These are phyloP conservation scores for Globisporangium solare DNA, from an alignment of 352 stramenopile genomes.

Conservation along the genomic window DNA sequence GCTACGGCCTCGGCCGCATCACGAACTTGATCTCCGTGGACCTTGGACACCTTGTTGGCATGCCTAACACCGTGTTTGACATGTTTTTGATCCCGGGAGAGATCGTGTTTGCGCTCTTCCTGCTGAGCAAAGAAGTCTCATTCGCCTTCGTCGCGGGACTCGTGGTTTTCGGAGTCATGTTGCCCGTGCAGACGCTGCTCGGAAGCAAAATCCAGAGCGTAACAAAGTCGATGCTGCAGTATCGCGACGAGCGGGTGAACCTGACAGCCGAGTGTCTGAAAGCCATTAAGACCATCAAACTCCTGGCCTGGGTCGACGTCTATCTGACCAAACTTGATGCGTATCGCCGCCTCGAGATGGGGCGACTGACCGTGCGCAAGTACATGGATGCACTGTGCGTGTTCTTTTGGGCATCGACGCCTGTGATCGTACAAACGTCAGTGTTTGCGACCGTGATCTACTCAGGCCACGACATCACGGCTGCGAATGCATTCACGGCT, in stretches of 20 bases:
- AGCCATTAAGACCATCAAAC: constrained; percentile 75
- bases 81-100: constrained; percentile 73
- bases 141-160: constrained; percentile 83
- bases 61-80: constrained; percentile 74
- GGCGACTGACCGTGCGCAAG: constrained; percentile 69
- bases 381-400: constrained; percentile 88
- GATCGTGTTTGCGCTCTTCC: constrained; percentile 65
- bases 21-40: constrained; percentile 81
- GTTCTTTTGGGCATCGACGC: constrained; percentile 89
- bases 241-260: constrained; percentile 78
- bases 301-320: constrained; percentile 57
- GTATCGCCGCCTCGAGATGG: constrained; percentile 61
- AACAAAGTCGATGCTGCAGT: constrained; percentile 65
- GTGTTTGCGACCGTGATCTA: constrained; percentile 81
- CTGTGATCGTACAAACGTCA: constrained; percentile 80
- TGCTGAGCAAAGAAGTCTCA: constrained; percentile 75
- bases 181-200: constrained; percentile 80
- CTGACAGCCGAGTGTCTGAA: constrained; percentile 62
- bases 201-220: constrained; percentile 73
- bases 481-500: constrained; percentile 78
- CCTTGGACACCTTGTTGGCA: constrained; percentile 60
- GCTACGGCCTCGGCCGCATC: constrained; percentile 54
- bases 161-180: constrained; percentile 69
- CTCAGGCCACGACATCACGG: constrained; percentile 62
- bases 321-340: constrained; percentile 45